phyloP scores from a whole-genome alignment of 129 eudicot species.

The Arctium lappa region DNA sequence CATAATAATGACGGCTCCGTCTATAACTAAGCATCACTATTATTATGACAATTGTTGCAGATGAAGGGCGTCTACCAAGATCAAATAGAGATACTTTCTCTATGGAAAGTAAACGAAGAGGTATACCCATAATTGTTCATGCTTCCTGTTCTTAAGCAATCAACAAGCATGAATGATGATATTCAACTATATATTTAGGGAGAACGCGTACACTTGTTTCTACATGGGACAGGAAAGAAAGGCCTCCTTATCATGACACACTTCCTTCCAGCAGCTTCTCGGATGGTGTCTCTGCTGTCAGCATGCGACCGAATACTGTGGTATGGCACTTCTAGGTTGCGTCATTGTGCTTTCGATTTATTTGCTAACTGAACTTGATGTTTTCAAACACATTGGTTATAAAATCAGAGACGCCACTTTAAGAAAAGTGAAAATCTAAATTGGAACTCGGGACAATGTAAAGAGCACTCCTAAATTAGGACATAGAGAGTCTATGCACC shows the following conservation, averaged over 20 bases:
- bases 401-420: no score
- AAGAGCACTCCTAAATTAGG: no score
- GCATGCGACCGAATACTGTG: conserved; percentile 29
- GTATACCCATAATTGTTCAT: conserved; percentile 33
- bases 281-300: conserved; percentile 38
- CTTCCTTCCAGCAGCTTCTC: conserved; percentile 56
- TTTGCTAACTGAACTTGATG: background rate
- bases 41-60: conserved; percentile 33
- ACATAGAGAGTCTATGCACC: no score
- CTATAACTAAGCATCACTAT: background rate
- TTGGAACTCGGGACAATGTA: no score
- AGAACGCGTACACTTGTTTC: conserved; percentile 61
- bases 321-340: conserved; percentile 32
- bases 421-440: no score
- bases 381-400: background rate
- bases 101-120: conserved; percentile 54
- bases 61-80: conserved; percentile 53
- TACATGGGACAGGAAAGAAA: conserved; percentile 73
- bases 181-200: conserved; percentile 34
- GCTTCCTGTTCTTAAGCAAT: conserved; percentile 9
- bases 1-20: background rate
- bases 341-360: background rate
- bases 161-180: conserved; percentile 14
- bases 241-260: conserved; percentile 42
- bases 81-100: conserved; percentile 44